phyloP scores from a whole-genome alignment of 768 basidiomycete species.

The Clitopilus hobsonii region DNA sequence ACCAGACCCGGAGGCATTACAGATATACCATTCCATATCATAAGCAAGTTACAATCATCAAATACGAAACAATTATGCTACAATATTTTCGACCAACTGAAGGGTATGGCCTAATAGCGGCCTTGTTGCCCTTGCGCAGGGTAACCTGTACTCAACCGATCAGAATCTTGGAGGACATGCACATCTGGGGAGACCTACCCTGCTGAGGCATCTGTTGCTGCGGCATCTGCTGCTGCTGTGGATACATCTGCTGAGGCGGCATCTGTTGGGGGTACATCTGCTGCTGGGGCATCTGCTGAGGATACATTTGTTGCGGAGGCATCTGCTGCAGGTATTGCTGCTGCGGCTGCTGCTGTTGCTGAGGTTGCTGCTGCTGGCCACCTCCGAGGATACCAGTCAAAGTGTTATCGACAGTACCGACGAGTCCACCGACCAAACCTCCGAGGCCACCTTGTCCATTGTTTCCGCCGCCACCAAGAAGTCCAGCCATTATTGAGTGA shows the following conservation, averaged over 20 bases:
- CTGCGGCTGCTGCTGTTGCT: background rate
- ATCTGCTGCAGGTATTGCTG: background rate
- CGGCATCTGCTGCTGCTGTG: background rate
- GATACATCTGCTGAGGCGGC: background rate
- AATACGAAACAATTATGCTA: too few species aligned
- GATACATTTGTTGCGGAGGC: background rate
- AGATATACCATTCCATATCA: too few species aligned
- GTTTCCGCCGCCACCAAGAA: background rate
- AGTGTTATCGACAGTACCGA: background rate
- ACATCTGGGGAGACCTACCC: background rate
- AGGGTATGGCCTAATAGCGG: too few species aligned
- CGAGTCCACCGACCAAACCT: background rate
- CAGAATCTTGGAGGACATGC: too few species aligned
- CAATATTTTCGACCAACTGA: too few species aligned
- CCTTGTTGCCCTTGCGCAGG: background rate
- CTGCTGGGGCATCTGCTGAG: background rate
- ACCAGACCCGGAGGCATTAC: too few species aligned
- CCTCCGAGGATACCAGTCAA: background rate
- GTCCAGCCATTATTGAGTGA: background rate
- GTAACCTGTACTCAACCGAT: too few species aligned
- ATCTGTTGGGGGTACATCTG: background rate
- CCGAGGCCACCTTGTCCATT: too few species aligned
- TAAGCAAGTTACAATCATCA: too few species aligned
- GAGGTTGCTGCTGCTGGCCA: background rate
- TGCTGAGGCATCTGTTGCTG: background rate